A percentile compares a stretch with the other conserved stretches of the same genome.
phyloP scores from a whole-genome alignment of 1,284 basidiomycete species.

The Trametes sp. region DNA sequence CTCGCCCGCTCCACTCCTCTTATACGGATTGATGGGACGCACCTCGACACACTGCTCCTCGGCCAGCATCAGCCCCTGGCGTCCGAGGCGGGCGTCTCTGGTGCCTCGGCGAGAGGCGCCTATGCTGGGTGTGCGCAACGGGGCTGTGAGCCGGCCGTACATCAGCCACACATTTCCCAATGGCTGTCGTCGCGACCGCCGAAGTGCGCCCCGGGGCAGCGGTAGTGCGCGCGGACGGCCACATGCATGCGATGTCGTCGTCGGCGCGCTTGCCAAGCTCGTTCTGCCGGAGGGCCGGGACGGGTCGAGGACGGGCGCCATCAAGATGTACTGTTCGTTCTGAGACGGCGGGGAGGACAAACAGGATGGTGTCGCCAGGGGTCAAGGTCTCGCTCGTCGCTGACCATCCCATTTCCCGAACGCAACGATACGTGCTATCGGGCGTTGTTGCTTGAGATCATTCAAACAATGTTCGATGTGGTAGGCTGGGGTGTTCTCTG shows the following conservation, averaged over 20 bases:
- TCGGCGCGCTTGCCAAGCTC: not conserved
- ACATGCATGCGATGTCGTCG: not conserved
- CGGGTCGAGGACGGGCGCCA: not conserved
- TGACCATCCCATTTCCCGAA: not conserved
- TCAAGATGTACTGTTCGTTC: conserved; percentile 6
- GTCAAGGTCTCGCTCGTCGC: not conserved
- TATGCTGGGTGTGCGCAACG: conserved; percentile 7
- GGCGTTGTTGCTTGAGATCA: conserved; percentile 4
- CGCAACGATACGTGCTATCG: not conserved
- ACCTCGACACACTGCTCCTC: conserved; percentile 1
- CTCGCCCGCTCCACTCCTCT: conserved; percentile 7
- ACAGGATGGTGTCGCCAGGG: conserved; percentile 9
- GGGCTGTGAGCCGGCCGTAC: conserved; percentile 14
- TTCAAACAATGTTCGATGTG: not conserved
- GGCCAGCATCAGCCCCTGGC: conserved; percentile 23
- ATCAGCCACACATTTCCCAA: conserved; percentile 6
- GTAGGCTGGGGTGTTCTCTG: not conserved
- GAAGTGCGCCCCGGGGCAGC: not conserved
- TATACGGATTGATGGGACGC: conserved; percentile 13
- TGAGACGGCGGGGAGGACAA: conserved; percentile 2
- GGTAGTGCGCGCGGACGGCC: not conserved
- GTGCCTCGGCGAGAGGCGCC: conserved; percentile 9
- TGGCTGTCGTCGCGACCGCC: not conserved
- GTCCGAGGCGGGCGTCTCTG: conserved; percentile 20
- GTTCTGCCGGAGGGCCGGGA: not conserved